Conservation (phyloP, 495 filamentous ascomycete genomes). For the Penicillium cinerascens region DNA sequence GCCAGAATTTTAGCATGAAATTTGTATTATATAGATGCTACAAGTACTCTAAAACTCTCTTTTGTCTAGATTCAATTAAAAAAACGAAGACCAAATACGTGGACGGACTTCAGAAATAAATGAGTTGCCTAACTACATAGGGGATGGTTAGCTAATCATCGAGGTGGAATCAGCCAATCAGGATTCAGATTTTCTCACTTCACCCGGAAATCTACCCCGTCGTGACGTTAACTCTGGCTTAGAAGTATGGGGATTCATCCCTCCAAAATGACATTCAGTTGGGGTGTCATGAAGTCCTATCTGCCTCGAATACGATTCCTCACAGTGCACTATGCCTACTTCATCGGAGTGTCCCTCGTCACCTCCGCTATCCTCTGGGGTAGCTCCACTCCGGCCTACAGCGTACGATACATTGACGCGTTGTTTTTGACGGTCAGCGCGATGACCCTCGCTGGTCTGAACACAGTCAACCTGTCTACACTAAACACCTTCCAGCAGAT, state of each 20-base stretch:
- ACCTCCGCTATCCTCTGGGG: constrained; percentile 4
- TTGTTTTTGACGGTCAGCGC: constrained; percentile 2
- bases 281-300: neutral
- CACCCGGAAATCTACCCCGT: too few relatives aligned
- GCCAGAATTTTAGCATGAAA: too few relatives aligned
- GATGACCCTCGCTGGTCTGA: constrained; percentile 4
- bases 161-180: too few relatives aligned
- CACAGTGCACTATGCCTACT: constrained; percentile 1
- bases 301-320: constrained; percentile 2
- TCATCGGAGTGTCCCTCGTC: neutral
- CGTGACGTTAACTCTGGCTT: neutral
- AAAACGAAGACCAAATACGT: too few relatives aligned
- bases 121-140: too few relatives aligned
- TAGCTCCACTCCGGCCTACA: neutral
- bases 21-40: too few relatives aligned
- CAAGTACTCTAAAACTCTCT: too few relatives aligned
- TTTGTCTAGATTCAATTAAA: too few relatives aligned
- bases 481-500: constrained; percentile 4
- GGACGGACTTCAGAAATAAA: too few relatives aligned
- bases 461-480: constrained; percentile 4
- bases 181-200: too few relatives aligned
- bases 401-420: constrained; percentile 2
- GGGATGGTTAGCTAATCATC: too few relatives aligned
- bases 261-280: neutral
- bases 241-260: neutral